Evolutionary conservation across 768 basidiomycete genomes (phyloP).

Genomic region (Auricularia heimuer): DNA sequence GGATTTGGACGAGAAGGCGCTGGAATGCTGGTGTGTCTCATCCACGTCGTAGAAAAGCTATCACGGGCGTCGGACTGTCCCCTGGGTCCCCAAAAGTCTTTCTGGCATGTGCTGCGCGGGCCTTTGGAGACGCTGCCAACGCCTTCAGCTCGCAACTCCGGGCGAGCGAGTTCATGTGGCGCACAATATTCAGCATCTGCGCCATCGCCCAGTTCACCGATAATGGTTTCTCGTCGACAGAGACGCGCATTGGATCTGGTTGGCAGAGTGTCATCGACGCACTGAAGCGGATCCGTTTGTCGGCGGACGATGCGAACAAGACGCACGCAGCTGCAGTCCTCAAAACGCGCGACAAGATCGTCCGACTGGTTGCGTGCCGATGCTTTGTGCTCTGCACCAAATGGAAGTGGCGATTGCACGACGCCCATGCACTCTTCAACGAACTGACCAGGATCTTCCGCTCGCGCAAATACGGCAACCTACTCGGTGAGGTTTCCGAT

Average conservation of each 20-base stretch:
- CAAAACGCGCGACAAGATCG: slow-evolving; percentile 57
- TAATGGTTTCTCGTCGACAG: slow-evolving; percentile 34
- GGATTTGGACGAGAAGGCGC: slow-evolving; percentile 31
- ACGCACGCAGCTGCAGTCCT: slow-evolving; percentile 27
- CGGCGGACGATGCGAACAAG: slow-evolving; percentile 30
- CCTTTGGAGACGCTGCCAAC: slow-evolving; percentile 19
- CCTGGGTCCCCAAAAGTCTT: slow-evolving; percentile 18
- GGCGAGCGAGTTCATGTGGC: slow-evolving; percentile 65
- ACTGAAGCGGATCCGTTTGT: slow-evolving; percentile 48
- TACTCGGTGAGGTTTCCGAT: slow-evolving; percentile 49
- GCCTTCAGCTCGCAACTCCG: slow-evolving; percentile 27
- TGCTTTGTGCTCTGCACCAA: slow-evolving; percentile 61
- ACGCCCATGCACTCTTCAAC: slow-evolving; percentile 48
- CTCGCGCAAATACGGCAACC: slow-evolving; percentile 63
- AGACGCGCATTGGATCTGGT: slow-evolving; percentile 35
- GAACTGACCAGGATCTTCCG: slow-evolving; percentile 65
- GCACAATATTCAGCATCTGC: slow-evolving; percentile 54
- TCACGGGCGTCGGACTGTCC: slow-evolving; percentile 8
- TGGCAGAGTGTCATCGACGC: slow-evolving; percentile 61
- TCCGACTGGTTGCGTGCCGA: slow-evolving; percentile 56
- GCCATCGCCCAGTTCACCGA: slow-evolving; percentile 71
- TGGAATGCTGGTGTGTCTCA: slow-evolving; percentile 64
- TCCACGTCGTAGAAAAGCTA: slow-evolving; percentile 40
- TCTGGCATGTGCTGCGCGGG: slow-evolving; percentile 38
- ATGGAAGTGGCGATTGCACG: slow-evolving; percentile 70